Base-by-base conservation (phyloP, 164 flowering plant species). In the Protea cynaroides region DNA sequence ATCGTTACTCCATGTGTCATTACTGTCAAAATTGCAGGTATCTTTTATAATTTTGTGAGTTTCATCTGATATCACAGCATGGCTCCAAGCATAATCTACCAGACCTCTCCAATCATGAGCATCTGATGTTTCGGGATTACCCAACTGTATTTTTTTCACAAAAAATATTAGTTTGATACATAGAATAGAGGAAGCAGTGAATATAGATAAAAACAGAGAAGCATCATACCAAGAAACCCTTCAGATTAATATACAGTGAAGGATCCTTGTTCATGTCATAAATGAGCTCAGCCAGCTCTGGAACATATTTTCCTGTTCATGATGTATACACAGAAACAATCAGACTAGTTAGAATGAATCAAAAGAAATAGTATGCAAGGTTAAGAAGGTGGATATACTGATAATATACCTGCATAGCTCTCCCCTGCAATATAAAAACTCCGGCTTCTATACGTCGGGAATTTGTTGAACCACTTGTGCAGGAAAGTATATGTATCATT, bases 391-490 rank as follows among this genome's bases (percentile, higher is more conserved):
- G 25, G 0, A 14, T 64, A 2, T n/a, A n/a, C n/a, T n/a, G n/a
- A n/a, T n/a, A n/a, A n/a, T n/a, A n/a, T 80, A 88, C 98, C 98
- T 76, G 96, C 98, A 76, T 94, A 91, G 79, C 99, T 94, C 74
- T 94, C 97, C 59, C 98, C 98, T 7, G 98, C 95, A 54, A 94
- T 83, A 59, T 86, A 94, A 69, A 94, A 86, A 5, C 62, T 67
- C 4, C 79, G 70, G 2, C 56, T 79, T 72, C 78, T 76, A 57
- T 87, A 91, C 1, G 80, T 69, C 23, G 98, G 97, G 63, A 91
- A 94, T 81, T 81, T 85, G 70, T 75, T 65, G 78, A 89, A 89
- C 97, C 97, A 94, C 50, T 86, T 84, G 58, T 80, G 92, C 62
- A 94, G 81, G 75, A 94, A 94, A 23, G 67, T 60, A 56, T 87